Base-by-base conservation (phyloP, 1,139 yeast genomes). In the Starmera stellimalicola region DNA sequence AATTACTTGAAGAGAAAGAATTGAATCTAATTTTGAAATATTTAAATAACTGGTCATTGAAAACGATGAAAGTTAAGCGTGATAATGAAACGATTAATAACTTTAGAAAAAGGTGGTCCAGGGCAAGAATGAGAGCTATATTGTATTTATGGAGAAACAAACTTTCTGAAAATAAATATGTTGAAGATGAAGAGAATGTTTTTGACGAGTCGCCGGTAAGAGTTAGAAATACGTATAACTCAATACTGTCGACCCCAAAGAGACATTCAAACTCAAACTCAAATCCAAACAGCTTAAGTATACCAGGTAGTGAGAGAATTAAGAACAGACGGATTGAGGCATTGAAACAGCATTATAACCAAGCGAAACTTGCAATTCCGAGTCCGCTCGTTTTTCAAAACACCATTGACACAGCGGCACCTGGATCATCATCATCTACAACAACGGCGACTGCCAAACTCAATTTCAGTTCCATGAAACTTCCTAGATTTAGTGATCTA, bases 71-170 rank as follows among this genome's bases (percentile, higher is more conserved):
- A 37, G 38, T 46, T 4, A 46, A 48, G 27, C 50, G 59, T 34
- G 58, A 58, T 38, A 44, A 52, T 16, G 60, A 54, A 32, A 45
- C 53, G 3, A 48, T 57, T 3, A 44, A 40, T 6, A 43, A 44
- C 12, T 59, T 59, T 40, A 43, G 51, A 29, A 43, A 39, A 16
- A 47, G 65, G 30, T 59, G 65, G 65, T 47, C 51, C 33, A 46
- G 65, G 30, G 64, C 63, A 2, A 52, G 44, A 16, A 35, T 57
- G 19, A 42, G 63, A 33, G 63, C 61, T 0, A 36, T 59, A 3
- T 28, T 60, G 15, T 29, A 44, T 5, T 36, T 60, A 18, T 60
- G 65, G 65, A 50, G 45, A 27, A 50, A 47, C 7, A 49, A 51
- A 37, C 7, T 18, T n/a, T 7, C 19, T 12, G 2, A 11, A 11